Evolutionary conservation across 2,329 filamentous ascomycete species (phyloP).

Genomic region (Cadophora sp.): DNA sequence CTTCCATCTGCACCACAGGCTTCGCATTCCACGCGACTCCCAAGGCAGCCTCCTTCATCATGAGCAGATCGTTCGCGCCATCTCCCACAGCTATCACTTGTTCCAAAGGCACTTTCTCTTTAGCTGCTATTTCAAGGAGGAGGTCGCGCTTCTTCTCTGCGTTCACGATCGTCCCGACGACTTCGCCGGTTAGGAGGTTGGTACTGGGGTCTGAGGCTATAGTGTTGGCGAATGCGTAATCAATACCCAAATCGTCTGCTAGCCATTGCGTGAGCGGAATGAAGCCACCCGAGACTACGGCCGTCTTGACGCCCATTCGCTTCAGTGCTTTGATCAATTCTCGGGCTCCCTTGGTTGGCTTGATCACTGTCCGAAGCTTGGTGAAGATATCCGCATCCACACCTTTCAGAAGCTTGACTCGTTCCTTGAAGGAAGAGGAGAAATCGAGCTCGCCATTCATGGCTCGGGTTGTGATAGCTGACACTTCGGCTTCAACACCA

Average conservation of each 20-base stretch:
- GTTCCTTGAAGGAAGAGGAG: conserved; percentile 78
- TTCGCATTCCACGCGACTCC: conserved; percentile 88
- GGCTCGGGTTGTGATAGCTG: conserved; percentile 87
- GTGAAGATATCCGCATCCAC: conserved; percentile 81
- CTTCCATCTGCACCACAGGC: conserved; percentile 80
- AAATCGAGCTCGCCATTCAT: conserved; percentile 98
- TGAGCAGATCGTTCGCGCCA: conserved; percentile 82
- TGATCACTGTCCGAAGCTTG: conserved; percentile 75
- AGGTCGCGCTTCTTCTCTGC: conserved; percentile 77
- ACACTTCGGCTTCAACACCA: conserved; percentile 81
- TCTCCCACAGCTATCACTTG: conserved; percentile 80
- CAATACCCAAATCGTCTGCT: conserved; percentile 78
- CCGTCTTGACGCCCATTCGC: conserved; percentile 82
- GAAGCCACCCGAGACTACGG: conserved; percentile 92
- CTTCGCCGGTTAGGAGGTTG: conserved; percentile 71
- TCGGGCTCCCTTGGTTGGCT: conserved; percentile 81
- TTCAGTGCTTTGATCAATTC: conserved; percentile 78
- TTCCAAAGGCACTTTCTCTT: conserved; percentile 68
- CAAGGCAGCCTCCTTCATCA: conserved; percentile 77
- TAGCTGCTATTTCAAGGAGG: conserved; percentile 71
- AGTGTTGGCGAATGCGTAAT: conserved; percentile 89
- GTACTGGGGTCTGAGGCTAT: conserved; percentile 67
- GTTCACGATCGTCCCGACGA: conserved; percentile 76
- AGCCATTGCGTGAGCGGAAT: conserved; percentile 88
- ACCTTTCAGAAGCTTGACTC: conserved; percentile 82